Evolutionary conservation across 805 yeast genomes (phyloP), one percentile per base, ranked within the genome.

Genomic region (Teunomyces barrocoloradensis): DNA sequence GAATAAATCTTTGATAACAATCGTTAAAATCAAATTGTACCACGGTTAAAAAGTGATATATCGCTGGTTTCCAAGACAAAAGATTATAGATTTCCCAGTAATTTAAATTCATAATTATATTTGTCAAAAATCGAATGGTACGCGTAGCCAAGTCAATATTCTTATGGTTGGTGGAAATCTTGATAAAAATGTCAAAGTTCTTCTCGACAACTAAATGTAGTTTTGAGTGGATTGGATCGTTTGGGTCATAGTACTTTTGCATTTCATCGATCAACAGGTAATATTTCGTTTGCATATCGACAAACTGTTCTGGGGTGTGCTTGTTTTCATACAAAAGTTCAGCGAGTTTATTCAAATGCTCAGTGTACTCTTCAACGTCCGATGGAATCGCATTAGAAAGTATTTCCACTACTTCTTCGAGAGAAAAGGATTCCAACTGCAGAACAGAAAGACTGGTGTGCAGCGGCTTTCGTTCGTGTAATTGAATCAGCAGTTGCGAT

Each of bases 51-150:
- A 73, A 73, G 49, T 68, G 74, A 52, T 66, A 70, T 13, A 73
- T 66, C 5, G 73, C 64, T 1, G 77, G 77, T 48, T 71, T 70
- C 73, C 74, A 68, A 15, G 60, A 57, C 13, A 73, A 58, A 33
- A 73, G 56, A 43, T 70, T 72, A 56, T 71, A 72, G 20, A 73
- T 50, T 52, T 73, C 77, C 78, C 78, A 73, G 56, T 73, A 73
- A 51, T 73, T 73, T 37, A 70, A 54, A 34, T 53, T 53, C 73
- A 69, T 67, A 15, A 73, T 49, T 1, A 71, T 57, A 11, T 59
- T 57, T 17, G 77, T 71, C 46, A 73, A 58, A 47, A 69, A 71
- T 32, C 74, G 52, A 25, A 72, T 68, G 3, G 73, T 57, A 35
- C 50, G 52, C 1, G 75, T 60, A 6, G 75, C 60, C 15, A 73